Evolutionary conservation across 1,284 basidiomycete species (phyloP).

Genomic region (Trametes sp.): DNA sequence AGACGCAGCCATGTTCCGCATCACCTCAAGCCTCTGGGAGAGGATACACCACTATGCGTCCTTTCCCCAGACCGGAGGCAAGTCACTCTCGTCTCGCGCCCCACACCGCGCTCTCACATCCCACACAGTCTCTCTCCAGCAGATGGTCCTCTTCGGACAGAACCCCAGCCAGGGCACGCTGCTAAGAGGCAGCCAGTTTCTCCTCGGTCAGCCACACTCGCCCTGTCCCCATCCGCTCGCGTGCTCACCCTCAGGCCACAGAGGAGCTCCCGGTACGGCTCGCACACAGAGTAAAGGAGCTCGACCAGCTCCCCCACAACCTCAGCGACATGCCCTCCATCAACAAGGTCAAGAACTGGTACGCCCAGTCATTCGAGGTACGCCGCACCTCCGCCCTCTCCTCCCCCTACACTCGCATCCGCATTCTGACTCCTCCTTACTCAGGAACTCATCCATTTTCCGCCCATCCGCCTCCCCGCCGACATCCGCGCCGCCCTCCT

Average conservation of each 20-base stretch:
- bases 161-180: conserved; percentile 89
- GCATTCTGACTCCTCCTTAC: not conserved
- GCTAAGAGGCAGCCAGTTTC: conserved; percentile 86
- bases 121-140: conserved; percentile 83
- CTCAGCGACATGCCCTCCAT: conserved; percentile 94
- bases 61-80: conserved; percentile 92
- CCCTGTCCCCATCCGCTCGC: not conserved
- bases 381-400: conserved; percentile 37
- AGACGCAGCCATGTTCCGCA: conserved; percentile 59
- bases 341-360: conserved; percentile 97
- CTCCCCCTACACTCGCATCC: conserved; percentile 1
- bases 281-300: conserved; percentile 95
- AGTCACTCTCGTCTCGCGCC: conserved; percentile 36
- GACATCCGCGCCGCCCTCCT: conserved; percentile 76
- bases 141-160: conserved; percentile 91
- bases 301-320: conserved; percentile 94
- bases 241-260: conserved; percentile 37
- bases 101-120: conserved; percentile 5
- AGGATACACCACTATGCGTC: conserved; percentile 94
- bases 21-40: conserved; percentile 87
- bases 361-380: conserved; percentile 98
- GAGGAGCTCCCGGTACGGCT: conserved; percentile 95
- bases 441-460: conserved; percentile 90
- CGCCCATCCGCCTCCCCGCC: conserved; percentile 73
- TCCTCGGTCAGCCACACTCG: conserved; percentile 60